Conservation (phyloP, 768 basidiomycete species). For the Asterophora parasitica region DNA sequence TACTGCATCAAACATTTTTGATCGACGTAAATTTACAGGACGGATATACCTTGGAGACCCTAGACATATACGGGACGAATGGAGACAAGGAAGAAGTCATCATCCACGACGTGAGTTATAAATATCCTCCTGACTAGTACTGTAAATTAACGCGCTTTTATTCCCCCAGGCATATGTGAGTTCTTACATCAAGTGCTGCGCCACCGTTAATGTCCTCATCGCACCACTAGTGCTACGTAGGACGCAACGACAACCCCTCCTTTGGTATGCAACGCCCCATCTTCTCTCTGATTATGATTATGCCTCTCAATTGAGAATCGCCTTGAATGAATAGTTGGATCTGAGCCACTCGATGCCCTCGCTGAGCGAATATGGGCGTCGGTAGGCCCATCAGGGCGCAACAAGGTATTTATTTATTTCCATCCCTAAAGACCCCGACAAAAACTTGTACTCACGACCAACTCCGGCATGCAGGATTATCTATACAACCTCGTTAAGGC, state of each 20-base stretch:
- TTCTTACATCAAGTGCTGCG: slow-evolving; percentile 3
- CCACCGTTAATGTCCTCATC: not conserved
- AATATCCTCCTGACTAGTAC: not conserved
- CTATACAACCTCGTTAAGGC: slow-evolving; percentile 72
- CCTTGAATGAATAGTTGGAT: slow-evolving; percentile 65
- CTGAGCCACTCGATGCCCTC: slow-evolving; percentile 68
- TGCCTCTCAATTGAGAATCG: not conserved
- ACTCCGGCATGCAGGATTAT: slow-evolving; percentile 59
- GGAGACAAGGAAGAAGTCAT: slow-evolving; percentile 50
- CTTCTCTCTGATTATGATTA: not conserved
- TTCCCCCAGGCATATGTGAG: slow-evolving; percentile 46
- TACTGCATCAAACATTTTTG: not conserved
- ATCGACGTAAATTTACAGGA: slow-evolving; percentile 48
- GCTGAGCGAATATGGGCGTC: slow-evolving; percentile 68
- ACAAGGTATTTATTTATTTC: slow-evolving; percentile 68
- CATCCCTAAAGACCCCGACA: not conserved
- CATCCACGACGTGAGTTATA: slow-evolving; percentile 44
- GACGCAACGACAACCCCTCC: slow-evolving; percentile 80
- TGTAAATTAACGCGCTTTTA: slow-evolving; percentile 8
- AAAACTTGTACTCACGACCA: not conserved
- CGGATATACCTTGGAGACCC: slow-evolving; percentile 80
- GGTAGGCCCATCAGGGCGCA: slow-evolving; percentile 83
- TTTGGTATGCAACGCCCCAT: slow-evolving; percentile 53
- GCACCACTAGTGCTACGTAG: slow-evolving; percentile 71
- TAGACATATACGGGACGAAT: slow-evolving; percentile 66